Evolutionary conservation across 768 basidiomycete species (phyloP), one percentile per base, ranked within the genome.

Genomic region (Lepiota subincarnata): DNA sequence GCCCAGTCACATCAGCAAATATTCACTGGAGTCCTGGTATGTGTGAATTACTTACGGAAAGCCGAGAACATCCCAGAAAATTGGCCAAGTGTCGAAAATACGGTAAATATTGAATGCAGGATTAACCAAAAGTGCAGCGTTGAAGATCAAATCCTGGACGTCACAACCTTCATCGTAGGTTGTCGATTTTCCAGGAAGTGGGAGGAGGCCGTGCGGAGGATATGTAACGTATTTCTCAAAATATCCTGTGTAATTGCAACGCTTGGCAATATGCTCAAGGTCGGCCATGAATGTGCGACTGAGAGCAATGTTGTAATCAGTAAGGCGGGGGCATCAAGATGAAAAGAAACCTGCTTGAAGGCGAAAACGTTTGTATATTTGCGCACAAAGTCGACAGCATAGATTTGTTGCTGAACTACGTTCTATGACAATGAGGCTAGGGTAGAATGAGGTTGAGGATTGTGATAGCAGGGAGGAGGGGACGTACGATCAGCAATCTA

Each of bases 31-130:
- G 24, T 24, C 24, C 5, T 24, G 5, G 24, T 24, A 5, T 5
- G 24, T 2, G 50, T n/a, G 19, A 8, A 22, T 26, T 6, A 1
- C 81, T 31, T 60, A 86, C 82, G 87, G 87, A 76, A 86, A 89
- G 16, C 87, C 87, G 28, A 89, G 82, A 4, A 89, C 86, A 56
- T 89, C 87, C 87, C 86, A 89, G 12, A 85, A 69, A 39, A 86
- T 73, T 0, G 87, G 88, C 66, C 72, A 87, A 59, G 81, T 86
- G 60, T 89, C 87, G 67, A 87, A 86, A 50, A 90, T 86, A 18
- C 84, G 79, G 63, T 90, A 91, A 6, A 88, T 75, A 58, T 90
- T 76, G 70, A 90, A 91, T 0, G 84, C 87, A 0, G 88, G 89
- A 59, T 90, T 89, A 57, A 86, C 68, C 2, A 68, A 47, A 16